Percentiles rank a stretch among this genome's conserved stretches.
These are phyloP conservation scores for Ambrosiella cleistominuta DNA, from an alignment of 2,329 filamentous ascomycete species.

Conservation along the genomic window DNA sequence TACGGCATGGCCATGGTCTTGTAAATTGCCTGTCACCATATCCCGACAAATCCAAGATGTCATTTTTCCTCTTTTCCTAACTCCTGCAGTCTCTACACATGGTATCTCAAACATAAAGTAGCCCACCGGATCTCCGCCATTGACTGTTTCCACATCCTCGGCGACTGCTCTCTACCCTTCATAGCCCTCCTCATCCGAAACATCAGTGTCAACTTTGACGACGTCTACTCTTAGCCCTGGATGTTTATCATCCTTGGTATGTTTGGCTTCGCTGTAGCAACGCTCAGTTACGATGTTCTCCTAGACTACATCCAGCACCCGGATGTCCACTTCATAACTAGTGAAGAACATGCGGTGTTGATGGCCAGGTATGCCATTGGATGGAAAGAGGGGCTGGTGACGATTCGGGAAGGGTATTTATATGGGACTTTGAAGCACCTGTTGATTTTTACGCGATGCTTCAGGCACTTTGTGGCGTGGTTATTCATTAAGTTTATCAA, in stretches of 20 bases:
- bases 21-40: neutral
- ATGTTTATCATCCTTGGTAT: neutral
- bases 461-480: too few relatives aligned
- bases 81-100: neutral
- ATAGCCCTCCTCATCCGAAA: neutral
- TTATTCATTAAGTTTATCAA: too few relatives aligned
- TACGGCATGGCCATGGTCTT: neutral
- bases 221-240: neutral
- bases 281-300: neutral
- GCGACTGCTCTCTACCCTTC: neutral
- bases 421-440: neutral
- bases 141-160: neutral
- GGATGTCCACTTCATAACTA: neutral
- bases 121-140: neutral
- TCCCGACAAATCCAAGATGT: neutral
- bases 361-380: neutral
- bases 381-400: neutral
- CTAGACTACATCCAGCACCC: neutral
- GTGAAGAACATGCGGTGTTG: neutral
- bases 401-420: neutral
- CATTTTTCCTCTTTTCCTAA: too few relatives aligned
- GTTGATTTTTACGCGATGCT: too few relatives aligned
- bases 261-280: neutral
- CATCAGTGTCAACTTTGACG: neutral
- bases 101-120: neutral